Base-by-base conservation (phyloP, 129 eudicot species). In the Logfia minima region DNA sequence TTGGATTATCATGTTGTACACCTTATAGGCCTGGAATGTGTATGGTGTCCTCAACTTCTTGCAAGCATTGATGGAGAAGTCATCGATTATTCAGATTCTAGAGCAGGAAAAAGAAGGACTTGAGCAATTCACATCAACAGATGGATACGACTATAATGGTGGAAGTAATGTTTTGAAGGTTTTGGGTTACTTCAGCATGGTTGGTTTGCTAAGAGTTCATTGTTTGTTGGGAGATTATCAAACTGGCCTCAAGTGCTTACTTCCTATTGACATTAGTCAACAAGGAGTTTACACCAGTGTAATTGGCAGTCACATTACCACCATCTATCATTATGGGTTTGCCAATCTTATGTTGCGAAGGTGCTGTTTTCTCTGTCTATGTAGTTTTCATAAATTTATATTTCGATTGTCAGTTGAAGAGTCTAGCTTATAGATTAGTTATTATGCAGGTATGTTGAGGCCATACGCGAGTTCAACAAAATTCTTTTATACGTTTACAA, bases 121-220 rank as follows among this genome's bases (percentile, higher is more conserved):
- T 85, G 97, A 84, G 58, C 92, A 88, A 82, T 94, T 94, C 64
- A 94, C 97, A 41, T 85, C 93, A 18, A 89, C 88, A 66, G 99
- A 94, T 82, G 99, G 99, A 67, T 94, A 91, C 66, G 94, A 89
- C 84, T 89, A 91, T 78, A 85, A 39, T 75, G 99, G 99, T 81
- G 99, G 97, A 72, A 94, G 99, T 79, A 94, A 94, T 87, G 99
- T 91, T 4, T 79, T 91, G 86, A 89, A 92, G 90, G 97, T 94
- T 10, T 86, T 94, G 74, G 99, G 99, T 26, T 94, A 94, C 82
- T 94, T 94, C 80, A 91, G 99, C 87, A 94, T 94, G 97, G 92
- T 94, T 6, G 99, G 99, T 32, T 86, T 94, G 85, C 82, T 94
- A 32, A 86, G 99, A 75, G 94, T 94, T 7, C 99, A 94, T 80